Percentiles rank a stretch among this genome's conserved stretches.
Conservation (phyloP, 169 alveolate genomes). For the Plasmodium gonderi region DNA sequence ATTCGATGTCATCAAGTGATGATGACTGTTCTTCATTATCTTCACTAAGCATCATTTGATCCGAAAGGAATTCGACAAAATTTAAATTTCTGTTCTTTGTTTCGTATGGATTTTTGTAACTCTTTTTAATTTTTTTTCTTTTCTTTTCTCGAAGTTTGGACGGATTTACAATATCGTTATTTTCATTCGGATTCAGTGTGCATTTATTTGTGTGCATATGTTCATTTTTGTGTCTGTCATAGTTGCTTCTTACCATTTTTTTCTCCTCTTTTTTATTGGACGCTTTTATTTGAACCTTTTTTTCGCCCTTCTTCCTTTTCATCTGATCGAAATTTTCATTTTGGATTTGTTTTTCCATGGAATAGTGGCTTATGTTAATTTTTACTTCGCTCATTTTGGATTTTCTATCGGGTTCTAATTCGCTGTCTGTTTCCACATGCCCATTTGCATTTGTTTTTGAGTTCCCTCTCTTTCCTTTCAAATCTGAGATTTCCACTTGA, state of each 20-base stretch:
- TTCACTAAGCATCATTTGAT: slow-evolving; percentile 17
- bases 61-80: slow-evolving; percentile 43
- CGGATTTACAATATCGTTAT: slow-evolving; percentile 5
- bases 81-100: slow-evolving; percentile 15
- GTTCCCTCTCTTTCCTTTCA: too few species aligned
- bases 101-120: not conserved
- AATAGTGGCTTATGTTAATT: not conserved
- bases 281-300: not conserved
- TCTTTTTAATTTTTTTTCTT: slow-evolving; percentile 22
- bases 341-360: not conserved
- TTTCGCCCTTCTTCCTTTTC: not conserved
- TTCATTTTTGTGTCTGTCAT: not conserved
- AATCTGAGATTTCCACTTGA: not conserved
- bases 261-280: not conserved
- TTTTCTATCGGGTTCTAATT: not conserved
- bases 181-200: not conserved
- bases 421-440: not conserved
- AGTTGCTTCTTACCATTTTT: not conserved
- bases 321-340: not conserved
- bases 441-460: not conserved
- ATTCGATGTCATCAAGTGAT: not conserved
- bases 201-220: not conserved
- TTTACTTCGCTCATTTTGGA: not conserved
- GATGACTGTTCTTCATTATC: not conserved
- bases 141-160: slow-evolving; percentile 15